Evolutionary conservation across 1,284 basidiomycete species (phyloP), one percentile per base, ranked within the genome.

Genomic region (Xerocomus nothofagi): DNA sequence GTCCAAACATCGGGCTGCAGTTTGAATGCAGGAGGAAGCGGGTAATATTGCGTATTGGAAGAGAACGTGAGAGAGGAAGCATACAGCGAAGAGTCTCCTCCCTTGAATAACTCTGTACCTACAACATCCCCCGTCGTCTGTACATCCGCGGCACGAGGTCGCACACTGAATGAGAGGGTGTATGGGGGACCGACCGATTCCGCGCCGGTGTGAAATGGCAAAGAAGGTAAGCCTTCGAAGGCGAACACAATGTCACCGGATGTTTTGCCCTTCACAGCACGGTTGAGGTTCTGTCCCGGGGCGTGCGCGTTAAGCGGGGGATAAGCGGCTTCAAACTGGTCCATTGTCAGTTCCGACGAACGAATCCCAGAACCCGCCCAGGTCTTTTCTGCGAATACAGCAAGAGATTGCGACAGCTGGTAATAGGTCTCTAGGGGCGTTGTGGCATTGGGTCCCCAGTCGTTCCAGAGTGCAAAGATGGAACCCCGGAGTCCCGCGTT

Each of bases 181-280:
- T 76, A 76, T 12, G 73, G 74, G 14, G 74, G 74, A 11, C 75
- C 74, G 8, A 76, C 70, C 6, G 74, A 75, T 32, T 63, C 56
- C 45, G 72, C 56, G 4, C 57, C 51, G 0, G 73, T 74, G 39
- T 47, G 32, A 21, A 68, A 55, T 1, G 63, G 59, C 26, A 52
- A 31, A 21, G 11, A 47, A 18, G 59, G 47, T 12, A 67, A 30
- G 6, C 21, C 23, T 18, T 59, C 45, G 41, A 66, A 64, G 4
- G 55, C 34, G 21, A 66, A 70, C 17, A 72, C 55, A 0, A 57
- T 23, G 11, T 61, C 58, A 7, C 58, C 57, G 4, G 57, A 39
- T 17, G 33, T 42, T 30, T 62, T 51, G 10, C 49, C 49, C 26
- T 50, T 34, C 11, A 69, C 60, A 33, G 42, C 64, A 42, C 71